These are phyloP conservation scores for Carex sylvatica DNA, from an alignment of 202 grass and related monocot species.

Conservation along the genomic window DNA sequence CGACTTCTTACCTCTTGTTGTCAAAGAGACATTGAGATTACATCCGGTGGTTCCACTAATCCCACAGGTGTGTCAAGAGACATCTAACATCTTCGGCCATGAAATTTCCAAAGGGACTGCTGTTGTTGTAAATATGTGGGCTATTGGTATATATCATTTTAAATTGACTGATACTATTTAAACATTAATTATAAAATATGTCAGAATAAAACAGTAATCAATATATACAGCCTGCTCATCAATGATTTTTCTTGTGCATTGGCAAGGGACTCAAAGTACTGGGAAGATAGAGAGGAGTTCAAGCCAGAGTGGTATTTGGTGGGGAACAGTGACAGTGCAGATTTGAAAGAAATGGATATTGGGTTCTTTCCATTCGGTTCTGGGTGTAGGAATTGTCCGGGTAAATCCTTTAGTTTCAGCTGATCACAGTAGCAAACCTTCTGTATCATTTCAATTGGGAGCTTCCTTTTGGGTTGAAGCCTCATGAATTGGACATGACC, in stretches of 20 bases:
- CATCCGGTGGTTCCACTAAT: slow-evolving; percentile 33
- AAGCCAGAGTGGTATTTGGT: slow-evolving; percentile 16
- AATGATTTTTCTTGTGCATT: neutral
- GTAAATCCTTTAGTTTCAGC: neutral
- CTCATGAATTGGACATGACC: slow-evolving; percentile 26
- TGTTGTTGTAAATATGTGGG: slow-evolving; percentile 46
- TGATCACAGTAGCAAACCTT: neutral
- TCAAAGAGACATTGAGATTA: slow-evolving; percentile 54
- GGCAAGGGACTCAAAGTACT: slow-evolving; percentile 21
- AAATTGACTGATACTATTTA: neutral
- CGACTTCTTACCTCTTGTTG: slow-evolving; percentile 29
- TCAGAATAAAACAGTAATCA: neutral
- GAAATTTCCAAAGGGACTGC: slow-evolving; percentile 23
- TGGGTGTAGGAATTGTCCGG: slow-evolving; percentile 27
- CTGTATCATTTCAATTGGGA: slow-evolving; percentile 40
- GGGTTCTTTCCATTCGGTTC: slow-evolving; percentile 33
- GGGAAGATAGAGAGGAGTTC: slow-evolving; percentile 35
- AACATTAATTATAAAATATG: neutral
- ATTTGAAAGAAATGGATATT: neutral
- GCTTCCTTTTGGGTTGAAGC: neutral
- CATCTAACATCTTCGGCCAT: slow-evolving; percentile 28
- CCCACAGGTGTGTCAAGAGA: slow-evolving; percentile 24
- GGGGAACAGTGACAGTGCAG: neutral
- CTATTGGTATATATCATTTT: neutral
- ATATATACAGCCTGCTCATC: no score